These are phyloP conservation scores for Pseudogymnoascus verrucosus DNA, from an alignment of 2,329 filamentous ascomycete species.

Conservation along the genomic window DNA sequence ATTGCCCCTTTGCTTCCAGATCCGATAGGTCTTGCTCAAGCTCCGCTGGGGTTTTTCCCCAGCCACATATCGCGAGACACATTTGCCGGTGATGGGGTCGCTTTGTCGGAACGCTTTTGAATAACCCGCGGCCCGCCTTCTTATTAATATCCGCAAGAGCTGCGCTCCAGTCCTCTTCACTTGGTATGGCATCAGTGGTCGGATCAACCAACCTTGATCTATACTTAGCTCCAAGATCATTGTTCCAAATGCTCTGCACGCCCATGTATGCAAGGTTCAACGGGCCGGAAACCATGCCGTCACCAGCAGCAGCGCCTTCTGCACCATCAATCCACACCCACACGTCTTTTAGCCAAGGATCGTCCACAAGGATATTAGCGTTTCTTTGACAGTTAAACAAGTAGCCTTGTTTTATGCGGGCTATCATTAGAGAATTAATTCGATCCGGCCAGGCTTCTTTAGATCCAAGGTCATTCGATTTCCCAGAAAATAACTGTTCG, in stretches of 20 bases:
- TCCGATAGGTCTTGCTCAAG: constrained; percentile 37
- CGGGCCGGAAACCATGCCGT: constrained; percentile 61
- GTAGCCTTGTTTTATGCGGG: constrained; percentile 54
- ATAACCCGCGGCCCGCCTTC: constrained; percentile 52
- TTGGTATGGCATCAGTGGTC: constrained; percentile 13
- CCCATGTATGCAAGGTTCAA: constrained; percentile 72
- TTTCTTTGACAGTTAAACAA: constrained; percentile 59
- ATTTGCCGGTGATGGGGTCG: constrained; percentile 65
- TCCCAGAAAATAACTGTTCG: constrained; percentile 45
- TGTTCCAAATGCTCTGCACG: constrained; percentile 63
- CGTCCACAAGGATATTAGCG: constrained; percentile 57
- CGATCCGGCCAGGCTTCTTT: constrained; percentile 39
- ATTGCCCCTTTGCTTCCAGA: constrained; percentile 40
- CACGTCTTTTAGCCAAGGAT: constrained; percentile 67
- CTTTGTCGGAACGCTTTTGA: constrained; percentile 54
- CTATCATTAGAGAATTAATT: constrained; percentile 46
- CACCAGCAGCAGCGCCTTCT: constrained; percentile 54
- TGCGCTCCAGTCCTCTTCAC: constrained; percentile 44
- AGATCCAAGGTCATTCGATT: constrained; percentile 40
- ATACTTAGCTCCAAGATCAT: constrained; percentile 49
- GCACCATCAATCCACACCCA: constrained; percentile 69
- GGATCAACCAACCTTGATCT: constrained; percentile 35
- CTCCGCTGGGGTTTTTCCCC: constrained; percentile 50
- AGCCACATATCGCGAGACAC: constrained; percentile 66
- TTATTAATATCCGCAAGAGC: constrained; percentile 57